A percentile compares a stretch with the other conserved stretches of the same genome.
Conservation (phyloP, 441 rosid genomes). For the Dalechampia spathulata region DNA sequence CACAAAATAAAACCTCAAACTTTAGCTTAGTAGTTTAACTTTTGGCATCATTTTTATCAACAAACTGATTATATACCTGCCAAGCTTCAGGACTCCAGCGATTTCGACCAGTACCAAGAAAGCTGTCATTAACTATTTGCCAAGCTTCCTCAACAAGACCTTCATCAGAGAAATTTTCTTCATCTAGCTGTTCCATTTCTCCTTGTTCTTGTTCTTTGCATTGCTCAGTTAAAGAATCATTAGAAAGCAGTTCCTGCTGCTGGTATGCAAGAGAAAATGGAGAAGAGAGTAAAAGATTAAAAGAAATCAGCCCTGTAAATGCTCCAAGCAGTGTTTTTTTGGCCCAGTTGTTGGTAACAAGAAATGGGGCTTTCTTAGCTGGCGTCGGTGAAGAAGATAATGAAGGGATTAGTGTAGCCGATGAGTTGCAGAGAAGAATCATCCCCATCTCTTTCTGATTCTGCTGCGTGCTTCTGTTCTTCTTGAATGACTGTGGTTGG, state of each 20-base stretch:
- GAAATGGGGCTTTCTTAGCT: constrained; percentile 8
- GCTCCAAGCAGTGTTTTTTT: constrained; percentile 35
- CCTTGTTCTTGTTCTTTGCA: constrained; percentile 39
- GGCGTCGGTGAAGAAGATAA: background rate
- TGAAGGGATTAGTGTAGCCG: constrained; percentile 26
- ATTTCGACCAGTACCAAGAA: constrained; percentile 36
- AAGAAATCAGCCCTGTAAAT: constrained; percentile 55
- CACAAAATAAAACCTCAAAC: background rate
- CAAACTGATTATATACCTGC: constrained; percentile 33
- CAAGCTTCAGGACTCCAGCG: constrained; percentile 69
- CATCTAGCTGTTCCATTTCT: constrained; percentile 7
- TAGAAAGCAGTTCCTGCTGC: constrained; percentile 20
- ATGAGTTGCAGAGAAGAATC: constrained; percentile 34
- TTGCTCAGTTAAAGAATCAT: constrained; percentile 20
- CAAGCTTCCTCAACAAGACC: constrained; percentile 87
- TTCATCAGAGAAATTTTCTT: constrained; percentile 40
- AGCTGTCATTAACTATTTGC: constrained; percentile 78
- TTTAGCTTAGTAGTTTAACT: background rate
- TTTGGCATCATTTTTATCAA: background rate
- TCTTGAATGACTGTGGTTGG: no score
- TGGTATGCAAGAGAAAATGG: constrained; percentile 38
- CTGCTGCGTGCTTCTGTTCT: no score
- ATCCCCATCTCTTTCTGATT: constrained; percentile 55
- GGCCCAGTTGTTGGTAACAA: constrained; percentile 14
- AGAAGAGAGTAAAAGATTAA: constrained; percentile 53